These are phyloP conservation scores for Psilocybe tampanensis DNA, from an alignment of 768 basidiomycete species.

Conservation along the genomic window DNA sequence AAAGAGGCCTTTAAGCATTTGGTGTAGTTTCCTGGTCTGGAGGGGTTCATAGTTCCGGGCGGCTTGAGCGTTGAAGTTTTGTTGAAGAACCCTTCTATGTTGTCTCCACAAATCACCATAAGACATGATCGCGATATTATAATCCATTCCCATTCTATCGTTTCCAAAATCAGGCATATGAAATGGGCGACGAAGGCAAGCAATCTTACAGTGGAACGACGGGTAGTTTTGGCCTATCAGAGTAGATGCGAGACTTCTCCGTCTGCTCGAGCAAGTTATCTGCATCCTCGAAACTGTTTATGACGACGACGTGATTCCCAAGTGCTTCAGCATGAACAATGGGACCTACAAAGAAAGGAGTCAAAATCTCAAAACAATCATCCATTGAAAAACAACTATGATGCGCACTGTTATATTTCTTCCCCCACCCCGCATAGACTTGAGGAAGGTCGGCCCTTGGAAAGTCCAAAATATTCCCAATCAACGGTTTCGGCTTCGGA, in stretches of 20 bases:
- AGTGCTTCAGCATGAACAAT: conserved; percentile 15
- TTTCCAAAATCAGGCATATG: neutral
- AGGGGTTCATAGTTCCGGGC: conserved; percentile 1
- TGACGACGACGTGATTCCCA: conserved; percentile 16
- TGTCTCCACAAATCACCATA: conserved; percentile 7
- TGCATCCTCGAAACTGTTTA: conserved; percentile 15
- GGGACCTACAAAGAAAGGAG: conserved; percentile 7
- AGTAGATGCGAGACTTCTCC: neutral
- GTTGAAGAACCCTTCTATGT: conserved; percentile 8
- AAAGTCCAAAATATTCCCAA: conserved; percentile 10
- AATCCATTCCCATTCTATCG: neutral
- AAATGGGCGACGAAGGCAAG: neutral
- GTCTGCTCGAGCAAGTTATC: neutral
- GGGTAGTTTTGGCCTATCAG: conserved; percentile 1
- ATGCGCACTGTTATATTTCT: conserved; percentile 5
- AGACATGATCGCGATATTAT: conserved; percentile 1
- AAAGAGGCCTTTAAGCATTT: conserved; percentile 2
- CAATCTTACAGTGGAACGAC: conserved; percentile 4
- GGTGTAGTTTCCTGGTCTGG: neutral
- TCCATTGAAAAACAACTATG: neutral
- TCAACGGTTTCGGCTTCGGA: conserved; percentile 4
- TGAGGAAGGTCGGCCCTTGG: neutral
- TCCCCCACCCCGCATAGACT: conserved; percentile 6
- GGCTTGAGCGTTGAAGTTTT: conserved; percentile 7
- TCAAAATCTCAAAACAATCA: neutral